These are phyloP conservation scores for Cytospora piceae DNA, from an alignment of 2,329 filamentous ascomycete species.

Conservation along the genomic window DNA sequence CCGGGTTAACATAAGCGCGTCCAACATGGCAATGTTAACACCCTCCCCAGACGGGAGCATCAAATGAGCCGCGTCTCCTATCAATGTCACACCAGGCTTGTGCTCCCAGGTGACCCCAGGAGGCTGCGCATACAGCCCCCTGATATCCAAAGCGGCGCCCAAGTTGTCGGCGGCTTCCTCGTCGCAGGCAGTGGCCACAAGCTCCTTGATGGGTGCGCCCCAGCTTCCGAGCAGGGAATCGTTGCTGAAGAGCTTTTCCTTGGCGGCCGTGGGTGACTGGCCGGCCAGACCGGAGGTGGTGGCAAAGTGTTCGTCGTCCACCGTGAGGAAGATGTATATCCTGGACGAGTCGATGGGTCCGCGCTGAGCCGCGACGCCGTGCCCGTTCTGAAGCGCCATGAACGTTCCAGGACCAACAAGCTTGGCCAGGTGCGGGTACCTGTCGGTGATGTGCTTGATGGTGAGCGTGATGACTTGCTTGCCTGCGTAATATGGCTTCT, in stretches of 20 bases:
- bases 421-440: constrained; percentile 43
- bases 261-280: constrained; percentile 20
- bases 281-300: constrained; percentile 23
- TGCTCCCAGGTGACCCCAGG: constrained; percentile 46
- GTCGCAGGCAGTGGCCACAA: constrained; percentile 34
- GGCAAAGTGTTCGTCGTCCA: constrained; percentile 34
- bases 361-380: constrained; percentile 40
- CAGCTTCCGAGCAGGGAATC: constrained; percentile 34
- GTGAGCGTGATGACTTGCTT: constrained; percentile 42
- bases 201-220: constrained; percentile 34
- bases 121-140: constrained; percentile 45
- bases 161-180: constrained; percentile 31
- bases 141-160: constrained; percentile 30
- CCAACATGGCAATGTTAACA: constrained; percentile 16
- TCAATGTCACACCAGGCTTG: constrained; percentile 47
- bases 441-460: constrained; percentile 38
- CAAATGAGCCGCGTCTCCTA: constrained; percentile 59
- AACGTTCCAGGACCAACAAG: constrained; percentile 44
- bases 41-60: constrained; percentile 38
- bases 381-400: constrained; percentile 40
- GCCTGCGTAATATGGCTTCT: constrained; percentile 44
- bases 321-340: constrained; percentile 36
- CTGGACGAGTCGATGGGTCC: constrained; percentile 36
- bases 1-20: constrained; percentile 18
- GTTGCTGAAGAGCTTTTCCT: constrained; percentile 31